Conservation (phyloP, 1,284 basidiomycete species). For the Microbotryum saponariae region DNA sequence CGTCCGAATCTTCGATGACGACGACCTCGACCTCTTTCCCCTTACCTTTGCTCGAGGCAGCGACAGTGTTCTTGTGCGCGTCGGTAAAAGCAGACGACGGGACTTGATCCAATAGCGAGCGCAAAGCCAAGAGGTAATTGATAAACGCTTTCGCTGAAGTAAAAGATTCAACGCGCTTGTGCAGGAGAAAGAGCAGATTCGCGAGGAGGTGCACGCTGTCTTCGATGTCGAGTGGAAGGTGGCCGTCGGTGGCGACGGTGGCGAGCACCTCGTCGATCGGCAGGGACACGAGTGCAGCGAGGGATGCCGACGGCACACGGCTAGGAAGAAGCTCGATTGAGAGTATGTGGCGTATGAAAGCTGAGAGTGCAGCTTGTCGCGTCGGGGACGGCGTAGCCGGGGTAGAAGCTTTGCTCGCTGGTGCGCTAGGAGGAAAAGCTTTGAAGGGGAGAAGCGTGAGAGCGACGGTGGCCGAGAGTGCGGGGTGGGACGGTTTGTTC, state of each 20-base stretch:
- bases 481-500: conserved; percentile 40
- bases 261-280: conserved; percentile 39
- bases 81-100: conserved; percentile 47
- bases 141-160: conserved; percentile 48
- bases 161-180: conserved; percentile 50
- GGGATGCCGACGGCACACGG: conserved; percentile 46
- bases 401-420: conserved; percentile 53
- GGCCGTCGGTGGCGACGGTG: conserved; percentile 5
- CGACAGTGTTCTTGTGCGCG: conserved; percentile 14
- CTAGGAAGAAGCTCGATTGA: conserved; percentile 40
- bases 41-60: conserved; percentile 15
- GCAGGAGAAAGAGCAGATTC: conserved; percentile 54
- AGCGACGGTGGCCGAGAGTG: conserved; percentile 46
- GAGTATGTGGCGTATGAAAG: conserved; percentile 18
- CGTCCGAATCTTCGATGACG: conserved; percentile 37
- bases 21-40: conserved; percentile 19
- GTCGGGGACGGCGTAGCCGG: not conserved
- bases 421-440: conserved; percentile 51
- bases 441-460: conserved; percentile 39
- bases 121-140: conserved; percentile 52
- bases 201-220: conserved; percentile 54
- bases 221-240: conserved; percentile 34
- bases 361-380: conserved; percentile 20
- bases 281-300: conserved; percentile 35
- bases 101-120: conserved; percentile 50